Conservation (phyloP, 106 monocot species). For the Acanthochlamys bracteata region DNA sequence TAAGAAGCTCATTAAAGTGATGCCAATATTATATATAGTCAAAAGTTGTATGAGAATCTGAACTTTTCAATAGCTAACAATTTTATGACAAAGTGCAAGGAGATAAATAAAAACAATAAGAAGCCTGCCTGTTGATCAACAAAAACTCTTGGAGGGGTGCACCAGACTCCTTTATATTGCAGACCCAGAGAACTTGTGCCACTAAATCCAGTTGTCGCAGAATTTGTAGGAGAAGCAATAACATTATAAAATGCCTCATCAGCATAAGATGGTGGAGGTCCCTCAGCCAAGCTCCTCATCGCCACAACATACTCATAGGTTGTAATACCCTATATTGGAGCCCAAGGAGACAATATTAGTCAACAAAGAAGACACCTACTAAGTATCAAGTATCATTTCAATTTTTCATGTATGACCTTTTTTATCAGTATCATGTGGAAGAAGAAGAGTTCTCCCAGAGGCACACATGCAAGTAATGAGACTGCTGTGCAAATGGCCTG, state of each 20-base stretch:
- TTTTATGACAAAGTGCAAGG: background rate
- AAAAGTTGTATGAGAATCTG: background rate
- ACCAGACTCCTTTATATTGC: slow-evolving; percentile 94
- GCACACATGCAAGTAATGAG: slow-evolving; percentile 74
- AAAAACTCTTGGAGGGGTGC: slow-evolving; percentile 94
- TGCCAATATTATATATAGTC: no score
- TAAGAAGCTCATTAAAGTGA: no score
- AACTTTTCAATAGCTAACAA: background rate
- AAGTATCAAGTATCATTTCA: slow-evolving; percentile 3
- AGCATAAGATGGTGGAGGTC: slow-evolving; percentile 66
- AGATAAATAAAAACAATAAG: background rate
- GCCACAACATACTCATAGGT: slow-evolving; percentile 99
- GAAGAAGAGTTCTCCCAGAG: slow-evolving; percentile 94
- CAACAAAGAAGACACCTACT: background rate
- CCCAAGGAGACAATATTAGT: background rate
- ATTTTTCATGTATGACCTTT: slow-evolving; percentile 45
- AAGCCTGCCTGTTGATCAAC: slow-evolving; percentile 67
- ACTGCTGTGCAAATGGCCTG: slow-evolving; percentile 73
- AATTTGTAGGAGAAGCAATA: slow-evolving; percentile 76
- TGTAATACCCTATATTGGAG: slow-evolving; percentile 64
- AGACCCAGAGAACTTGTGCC: slow-evolving; percentile 71
- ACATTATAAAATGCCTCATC: slow-evolving; percentile 47
- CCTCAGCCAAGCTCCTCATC: slow-evolving; percentile 97
- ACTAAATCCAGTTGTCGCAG: slow-evolving; percentile 83
- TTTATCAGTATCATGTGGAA: slow-evolving; percentile 94